Conservation (phyloP, 75 land plant species). For the Gnetum montanum region DNA sequence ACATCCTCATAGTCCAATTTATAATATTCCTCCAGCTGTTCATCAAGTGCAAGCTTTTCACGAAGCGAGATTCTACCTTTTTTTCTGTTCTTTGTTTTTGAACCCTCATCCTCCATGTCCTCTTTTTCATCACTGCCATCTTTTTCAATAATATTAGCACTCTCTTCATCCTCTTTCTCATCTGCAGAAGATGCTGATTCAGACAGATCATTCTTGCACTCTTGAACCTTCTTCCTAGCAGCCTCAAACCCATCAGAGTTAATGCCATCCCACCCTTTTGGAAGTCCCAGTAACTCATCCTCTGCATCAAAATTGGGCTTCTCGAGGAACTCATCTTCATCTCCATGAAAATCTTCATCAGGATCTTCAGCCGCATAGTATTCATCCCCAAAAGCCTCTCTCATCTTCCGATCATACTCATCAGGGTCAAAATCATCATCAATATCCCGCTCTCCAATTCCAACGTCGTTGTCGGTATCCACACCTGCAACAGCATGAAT, state of each 20-base stretch:
- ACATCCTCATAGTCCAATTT: constrained; percentile 92
- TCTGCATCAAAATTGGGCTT: constrained; percentile 93
- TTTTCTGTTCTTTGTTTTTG: constrained; percentile 22
- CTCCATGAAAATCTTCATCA: constrained; percentile 39
- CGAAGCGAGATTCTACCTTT: constrained; percentile 32
- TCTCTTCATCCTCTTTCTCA: not conserved
- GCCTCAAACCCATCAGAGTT: constrained; percentile 16
- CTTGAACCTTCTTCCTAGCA: constrained; percentile 29
- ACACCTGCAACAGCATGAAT: constrained; percentile 61
- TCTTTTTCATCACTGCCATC: constrained; percentile 1
- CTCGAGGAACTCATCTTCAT: constrained; percentile 25
- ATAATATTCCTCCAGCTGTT: constrained; percentile 67
- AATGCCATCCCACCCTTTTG: constrained; percentile 54
- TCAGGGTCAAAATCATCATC: constrained; percentile 95
- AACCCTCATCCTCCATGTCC: constrained; percentile 4
- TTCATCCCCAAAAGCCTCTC: constrained; percentile 48
- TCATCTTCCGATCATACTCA: constrained; percentile 88
- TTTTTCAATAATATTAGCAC: not conserved
- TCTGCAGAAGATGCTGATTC: constrained; percentile 5
- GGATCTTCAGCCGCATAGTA: constrained; percentile 75
- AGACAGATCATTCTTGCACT: constrained; percentile 10
- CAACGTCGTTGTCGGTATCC: constrained; percentile 10
- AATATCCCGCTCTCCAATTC: constrained; percentile 43
- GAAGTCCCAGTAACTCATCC: constrained; percentile 78
- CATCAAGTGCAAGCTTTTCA: constrained; percentile 48